Conservation (phyloP, 1,139 yeast genomes). For the Scheffersomyces insectosa region DNA sequence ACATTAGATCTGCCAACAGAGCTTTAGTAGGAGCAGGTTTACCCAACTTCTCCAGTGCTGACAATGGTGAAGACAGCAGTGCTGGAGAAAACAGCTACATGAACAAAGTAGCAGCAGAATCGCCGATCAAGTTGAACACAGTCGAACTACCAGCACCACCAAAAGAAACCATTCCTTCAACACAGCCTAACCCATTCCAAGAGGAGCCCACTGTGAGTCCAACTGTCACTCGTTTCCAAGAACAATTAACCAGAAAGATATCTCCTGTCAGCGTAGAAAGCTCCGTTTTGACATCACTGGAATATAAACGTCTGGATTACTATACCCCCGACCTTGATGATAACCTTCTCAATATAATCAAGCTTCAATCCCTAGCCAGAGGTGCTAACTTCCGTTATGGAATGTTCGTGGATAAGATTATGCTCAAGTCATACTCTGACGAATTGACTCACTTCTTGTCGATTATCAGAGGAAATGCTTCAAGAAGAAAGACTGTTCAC, state of each 20-base stretch:
- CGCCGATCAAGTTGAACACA: slow-evolving; percentile 5
- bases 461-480: slow-evolving; percentile 41
- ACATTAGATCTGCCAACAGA: slow-evolving; percentile 66
- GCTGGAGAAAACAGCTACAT: slow-evolving; percentile 13
- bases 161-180: not conserved
- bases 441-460: slow-evolving; percentile 42
- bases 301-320: slow-evolving; percentile 6
- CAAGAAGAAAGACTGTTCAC: slow-evolving; percentile 38
- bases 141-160: not conserved
- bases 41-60: slow-evolving; percentile 61
- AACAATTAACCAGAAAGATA: not conserved
- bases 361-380: slow-evolving; percentile 62
- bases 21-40: slow-evolving; percentile 61
- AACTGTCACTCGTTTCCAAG: not conserved
- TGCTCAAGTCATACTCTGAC: slow-evolving; percentile 55
- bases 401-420: slow-evolving; percentile 60
- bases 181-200: not conserved
- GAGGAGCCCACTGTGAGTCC: slow-evolving; percentile 1
- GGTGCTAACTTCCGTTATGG: slow-evolving; percentile 66
- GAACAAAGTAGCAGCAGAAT: slow-evolving; percentile 12
- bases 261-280: not conserved
- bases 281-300: not conserved
- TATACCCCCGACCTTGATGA: slow-evolving; percentile 28
- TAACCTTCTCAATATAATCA: slow-evolving; percentile 28
- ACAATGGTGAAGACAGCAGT: slow-evolving; percentile 19